Base-by-base conservation (phyloP, 441 rosid species). In the Daphne laureola region DNA sequence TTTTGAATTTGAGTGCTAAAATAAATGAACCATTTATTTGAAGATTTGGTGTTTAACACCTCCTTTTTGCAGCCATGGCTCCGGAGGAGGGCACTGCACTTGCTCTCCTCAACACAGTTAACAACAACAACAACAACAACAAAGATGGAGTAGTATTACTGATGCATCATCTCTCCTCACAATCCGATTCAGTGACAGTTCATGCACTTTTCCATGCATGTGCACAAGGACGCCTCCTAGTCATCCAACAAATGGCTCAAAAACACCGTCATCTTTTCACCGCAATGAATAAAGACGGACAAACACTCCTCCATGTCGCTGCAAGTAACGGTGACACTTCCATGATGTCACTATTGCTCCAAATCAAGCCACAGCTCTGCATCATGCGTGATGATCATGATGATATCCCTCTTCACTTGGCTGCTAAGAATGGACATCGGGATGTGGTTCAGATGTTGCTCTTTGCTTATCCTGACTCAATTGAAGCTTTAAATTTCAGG, bases 331-430 rank as follows among this genome's bases (percentile, higher is more conserved):
- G 52, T 3, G 43, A 52, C 21, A 38, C 1, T 8, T 12, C 4
- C 31, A 35, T 51, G 12, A 31, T 45, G 13, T 5, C 7, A 36
- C 23, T 60, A 0, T 45, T 60, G 25, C 57, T 14, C 7, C 12
- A 44, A n/a, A 31, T 31, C 11, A 35, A 17, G 18, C 57, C 51
- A 14, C 8, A 45, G 14, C 40, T 36, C 23, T 59, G 64, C 50
- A 50, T 59, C n/a, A 50, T 59, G 4, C 5, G 46, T 46, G 51
- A 61, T 16, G 38, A n/a, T 11, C 1, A 0, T 4, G 17, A 51
- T 15, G 46, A 4, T 45, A 50, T 46, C 40, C 59, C 54, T 54
- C 59, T 62, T 17, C 59, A 54, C 4, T 15, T 17, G 14, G 49
- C 50, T 27, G 43, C 11, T 3, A 14, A 8, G 4, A 5, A 43